Percentiles rank a stretch among this genome's conserved stretches.
These are phyloP conservation scores for Rhododendron henanense DNA, from an alignment of 148 eudicot genomes.

Conservation along the genomic window DNA sequence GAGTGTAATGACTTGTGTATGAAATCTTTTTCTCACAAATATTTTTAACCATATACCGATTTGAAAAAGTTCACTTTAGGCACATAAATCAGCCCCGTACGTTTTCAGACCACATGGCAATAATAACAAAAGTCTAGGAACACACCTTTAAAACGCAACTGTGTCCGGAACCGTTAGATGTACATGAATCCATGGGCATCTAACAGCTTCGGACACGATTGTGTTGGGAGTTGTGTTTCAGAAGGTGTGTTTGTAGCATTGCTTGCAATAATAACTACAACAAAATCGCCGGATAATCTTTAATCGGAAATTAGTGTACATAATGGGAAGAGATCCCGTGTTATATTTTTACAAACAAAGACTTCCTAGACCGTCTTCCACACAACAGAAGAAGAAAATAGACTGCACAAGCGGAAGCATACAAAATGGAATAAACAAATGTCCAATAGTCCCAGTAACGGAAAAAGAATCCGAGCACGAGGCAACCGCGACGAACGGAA, in stretches of 20 bases:
- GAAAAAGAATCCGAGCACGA: neutral
- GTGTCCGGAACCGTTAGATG: too few relatives aligned
- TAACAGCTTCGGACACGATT: too few relatives aligned
- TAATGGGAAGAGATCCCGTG: slow-evolving; percentile 1
- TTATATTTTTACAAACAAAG: neutral
- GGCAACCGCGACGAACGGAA: neutral
- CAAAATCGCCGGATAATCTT: neutral
- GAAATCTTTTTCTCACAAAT: too few relatives aligned
- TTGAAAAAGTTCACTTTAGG: too few relatives aligned
- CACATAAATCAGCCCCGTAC: too few relatives aligned
- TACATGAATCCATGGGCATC: neutral
- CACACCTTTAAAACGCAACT: neutral
- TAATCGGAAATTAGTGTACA: neutral
- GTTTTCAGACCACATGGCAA: neutral
- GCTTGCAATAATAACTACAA: neutral
- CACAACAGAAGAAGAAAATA: neutral
- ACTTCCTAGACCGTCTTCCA: neutral
- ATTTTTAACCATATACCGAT: too few relatives aligned
- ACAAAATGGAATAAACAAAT: slow-evolving; percentile 6
- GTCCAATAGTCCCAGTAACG: neutral
- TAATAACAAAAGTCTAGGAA: neutral
- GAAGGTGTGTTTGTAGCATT: too few relatives aligned
- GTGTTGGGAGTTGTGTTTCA: neutral
- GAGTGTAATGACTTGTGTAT: too few relatives aligned
- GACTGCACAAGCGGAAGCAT: slow-evolving; percentile 4